Evolutionary conservation across 2,329 filamentous ascomycete species (phyloP), one percentile per base, ranked within the genome.

Genomic region (Chrysoporthe cubensis): DNA sequence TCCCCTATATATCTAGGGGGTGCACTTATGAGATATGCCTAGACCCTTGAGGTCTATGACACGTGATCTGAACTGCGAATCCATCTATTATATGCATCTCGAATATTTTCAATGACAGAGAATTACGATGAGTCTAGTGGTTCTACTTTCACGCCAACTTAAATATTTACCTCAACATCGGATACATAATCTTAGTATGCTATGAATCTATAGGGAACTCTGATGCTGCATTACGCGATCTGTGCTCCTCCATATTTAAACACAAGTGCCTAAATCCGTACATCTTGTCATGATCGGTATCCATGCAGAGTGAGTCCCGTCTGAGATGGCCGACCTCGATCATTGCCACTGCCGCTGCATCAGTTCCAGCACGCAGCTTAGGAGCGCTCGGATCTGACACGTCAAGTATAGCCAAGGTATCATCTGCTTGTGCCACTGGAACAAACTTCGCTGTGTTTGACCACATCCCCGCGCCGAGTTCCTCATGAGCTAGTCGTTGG

Each of bases 401-500:
- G 37, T 59, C 57, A 6, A 59, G 57, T 14, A 16, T 16, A 14
- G 37, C n/a, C 57, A 59, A n/a, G 9, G 21, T 43, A n/a, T 59
- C 57, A 26, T 59, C 21, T 59, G 18, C 37, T 18, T 16, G 18
- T 4, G 40, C 34, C 37, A 59, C 8, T 42, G 57, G 57, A 16
- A 59, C 40, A 37, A 34, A 43, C 3, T 32, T n/a, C 2, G 57
- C 37, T n/a, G 40, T 43, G 5, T 26, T 44, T 14, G 57, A 43
- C 57, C 57, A 59, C 4, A 16, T 43, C 16, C 57, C 57, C 14
- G n/a, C 57, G 11, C 57, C 57, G 34, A 42, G 16, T 14, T 43
- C 57, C 57, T 59, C 57, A 26, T 59, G 57, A 6, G 57, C 57
- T 42, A 61, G 58, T 14, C 58, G 26, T 46, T 61, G 58, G 11